phyloP scores from a whole-genome alignment of 306 rosid genomes.

The Castanospermum australe region DNA sequence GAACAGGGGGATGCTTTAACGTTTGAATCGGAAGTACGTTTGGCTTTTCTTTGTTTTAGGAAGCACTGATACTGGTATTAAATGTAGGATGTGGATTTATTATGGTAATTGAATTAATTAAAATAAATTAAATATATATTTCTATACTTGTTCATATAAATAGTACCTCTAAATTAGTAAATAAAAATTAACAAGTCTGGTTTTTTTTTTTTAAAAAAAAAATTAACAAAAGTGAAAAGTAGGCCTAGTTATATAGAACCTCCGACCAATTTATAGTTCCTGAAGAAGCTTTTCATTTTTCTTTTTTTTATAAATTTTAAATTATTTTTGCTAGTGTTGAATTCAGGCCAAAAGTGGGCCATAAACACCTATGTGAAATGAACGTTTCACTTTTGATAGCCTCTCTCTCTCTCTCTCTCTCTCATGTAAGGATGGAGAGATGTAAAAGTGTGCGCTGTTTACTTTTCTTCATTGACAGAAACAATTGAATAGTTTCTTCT shows the following conservation, averaged over 20 bases:
- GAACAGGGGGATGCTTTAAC: conserved; percentile 98
- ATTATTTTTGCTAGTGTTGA: background rate
- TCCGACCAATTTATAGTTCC: conserved; percentile 13
- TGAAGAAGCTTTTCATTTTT: background rate
- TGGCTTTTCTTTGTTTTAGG: conserved; percentile 3
- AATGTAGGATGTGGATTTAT: conserved; percentile 28
- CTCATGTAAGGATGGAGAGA: background rate
- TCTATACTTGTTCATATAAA: background rate
- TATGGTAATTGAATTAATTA: background rate
- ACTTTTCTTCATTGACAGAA: background rate
- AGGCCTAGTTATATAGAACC: background rate
- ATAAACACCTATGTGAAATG: background rate
- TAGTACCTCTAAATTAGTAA: conserved; percentile 13
- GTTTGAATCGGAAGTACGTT: conserved; percentile 89
- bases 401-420: background rate
- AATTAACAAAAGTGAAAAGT: background rate
- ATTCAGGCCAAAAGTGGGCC: background rate
- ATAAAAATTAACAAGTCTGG: background rate
- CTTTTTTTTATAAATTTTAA: background rate
- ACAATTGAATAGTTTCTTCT: background rate
- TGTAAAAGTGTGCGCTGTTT: background rate
- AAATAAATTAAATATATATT: background rate
- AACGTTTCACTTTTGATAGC: background rate
- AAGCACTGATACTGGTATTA: background rate
- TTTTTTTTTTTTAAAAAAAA: no score